Percentiles rank a stretch among this genome's conserved stretches.
Conservation (phyloP, 192 early-diverging fungal species). For the Obelidium mucronatum region DNA sequence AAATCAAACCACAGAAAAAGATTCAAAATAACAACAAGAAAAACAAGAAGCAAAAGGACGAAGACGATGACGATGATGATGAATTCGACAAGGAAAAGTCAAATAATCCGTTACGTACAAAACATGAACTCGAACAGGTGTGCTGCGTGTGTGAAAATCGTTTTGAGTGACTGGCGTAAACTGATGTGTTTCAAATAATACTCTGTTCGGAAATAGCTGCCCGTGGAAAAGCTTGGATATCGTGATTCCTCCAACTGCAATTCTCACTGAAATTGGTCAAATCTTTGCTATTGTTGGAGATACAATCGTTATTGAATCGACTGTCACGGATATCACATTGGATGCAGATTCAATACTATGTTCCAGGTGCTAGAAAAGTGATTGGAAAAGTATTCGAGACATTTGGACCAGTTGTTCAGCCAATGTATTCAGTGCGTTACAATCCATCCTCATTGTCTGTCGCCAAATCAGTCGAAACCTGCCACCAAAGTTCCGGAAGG, state of each 20-base stretch:
- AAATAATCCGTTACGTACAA: neutral
- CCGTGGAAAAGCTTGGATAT: conserved; percentile 52
- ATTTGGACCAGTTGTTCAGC: conserved; percentile 87
- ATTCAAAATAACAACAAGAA: neutral
- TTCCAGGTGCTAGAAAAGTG: conserved; percentile 58
- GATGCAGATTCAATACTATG: conserved; percentile 80
- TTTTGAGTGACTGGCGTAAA: too few relatives aligned
- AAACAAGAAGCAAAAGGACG: conserved; percentile 9
- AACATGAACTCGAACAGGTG: neutral
- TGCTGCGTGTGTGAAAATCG: too few relatives aligned
- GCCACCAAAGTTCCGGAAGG: too few relatives aligned
- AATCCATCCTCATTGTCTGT: conserved; percentile 42
- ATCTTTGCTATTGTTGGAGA: conserved; percentile 76
- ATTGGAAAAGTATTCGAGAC: conserved; percentile 74
- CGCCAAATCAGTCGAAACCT: too few relatives aligned
- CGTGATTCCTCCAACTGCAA: conserved; percentile 57
- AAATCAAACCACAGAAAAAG: neutral
- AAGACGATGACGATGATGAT: neutral
- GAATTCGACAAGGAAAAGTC: neutral
- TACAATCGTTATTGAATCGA: conserved; percentile 72
- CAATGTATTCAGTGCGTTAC: conserved; percentile 85
- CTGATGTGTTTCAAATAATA: too few relatives aligned
- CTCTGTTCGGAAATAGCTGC: too few relatives aligned
- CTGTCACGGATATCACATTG: conserved; percentile 59
- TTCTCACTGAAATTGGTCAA: conserved; percentile 65